These are phyloP conservation scores for Chaetomium tenue DNA, from an alignment of 495 filamentous ascomycete genomes.

Conservation along the genomic window DNA sequence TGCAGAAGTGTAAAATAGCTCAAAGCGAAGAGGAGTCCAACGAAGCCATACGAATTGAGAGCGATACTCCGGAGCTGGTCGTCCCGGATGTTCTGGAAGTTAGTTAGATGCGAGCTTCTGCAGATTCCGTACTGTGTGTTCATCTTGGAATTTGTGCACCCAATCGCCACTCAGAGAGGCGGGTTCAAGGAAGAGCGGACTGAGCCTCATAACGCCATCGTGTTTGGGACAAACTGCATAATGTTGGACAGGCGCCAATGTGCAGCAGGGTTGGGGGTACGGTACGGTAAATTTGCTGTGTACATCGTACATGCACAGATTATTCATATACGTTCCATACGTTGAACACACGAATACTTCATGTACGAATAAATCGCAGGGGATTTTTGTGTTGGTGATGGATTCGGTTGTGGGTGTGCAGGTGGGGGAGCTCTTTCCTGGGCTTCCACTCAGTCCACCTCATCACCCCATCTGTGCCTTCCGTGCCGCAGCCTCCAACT, in stretches of 20 bases:
- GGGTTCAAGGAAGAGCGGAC: neutral
- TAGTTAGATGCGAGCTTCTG: neutral
- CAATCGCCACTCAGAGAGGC: neutral
- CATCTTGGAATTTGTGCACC: neutral
- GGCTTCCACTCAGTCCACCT: too few species aligned
- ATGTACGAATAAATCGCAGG: too few species aligned
- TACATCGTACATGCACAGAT: too few species aligned
- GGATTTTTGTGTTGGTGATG: too few species aligned
- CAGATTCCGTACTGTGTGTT: neutral
- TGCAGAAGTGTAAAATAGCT: neutral
- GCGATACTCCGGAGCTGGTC: neutral
- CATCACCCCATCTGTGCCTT: too few species aligned
- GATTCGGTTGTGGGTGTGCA: too few species aligned
- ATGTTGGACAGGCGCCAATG: neutral
- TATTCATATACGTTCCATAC: too few species aligned
- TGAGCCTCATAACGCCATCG: neutral
- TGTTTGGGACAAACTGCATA: neutral
- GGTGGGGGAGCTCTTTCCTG: neutral
- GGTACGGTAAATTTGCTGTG: too few species aligned
- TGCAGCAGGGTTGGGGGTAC: neutral
- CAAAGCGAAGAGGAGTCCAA: neutral
- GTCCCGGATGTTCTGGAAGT: neutral
- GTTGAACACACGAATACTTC: too few species aligned
- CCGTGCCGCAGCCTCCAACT: neutral
- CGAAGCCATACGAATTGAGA: neutral